These are phyloP conservation scores for Whalleya microplaca DNA, from an alignment of 2,329 filamentous ascomycete genomes.

Conservation along the genomic window DNA sequence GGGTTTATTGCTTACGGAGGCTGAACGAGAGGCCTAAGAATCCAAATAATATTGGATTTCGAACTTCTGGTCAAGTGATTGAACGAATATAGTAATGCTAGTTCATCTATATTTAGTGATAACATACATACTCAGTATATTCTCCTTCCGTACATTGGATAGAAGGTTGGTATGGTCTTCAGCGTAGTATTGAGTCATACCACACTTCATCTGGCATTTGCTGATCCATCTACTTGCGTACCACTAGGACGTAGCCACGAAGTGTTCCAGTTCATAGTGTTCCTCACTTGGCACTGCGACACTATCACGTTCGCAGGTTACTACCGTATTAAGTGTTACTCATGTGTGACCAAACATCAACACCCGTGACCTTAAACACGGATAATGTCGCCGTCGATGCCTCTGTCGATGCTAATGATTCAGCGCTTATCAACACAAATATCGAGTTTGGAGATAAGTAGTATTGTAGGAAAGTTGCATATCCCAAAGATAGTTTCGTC, in stretches of 20 bases:
- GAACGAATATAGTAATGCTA: too few relatives aligned
- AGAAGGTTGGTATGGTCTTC: neutral
- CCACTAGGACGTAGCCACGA: constrained; percentile 7
- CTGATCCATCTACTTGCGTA: constrained; percentile 11
- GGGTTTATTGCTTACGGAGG: neutral
- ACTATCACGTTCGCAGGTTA: constrained; percentile 25
- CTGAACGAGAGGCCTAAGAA: too few relatives aligned
- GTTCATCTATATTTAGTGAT: too few relatives aligned
- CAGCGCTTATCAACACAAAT: neutral
- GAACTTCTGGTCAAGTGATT: too few relatives aligned
- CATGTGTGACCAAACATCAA: constrained; percentile 11
- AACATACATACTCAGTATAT: too few relatives aligned
- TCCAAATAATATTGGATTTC: too few relatives aligned
- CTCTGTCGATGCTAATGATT: neutral
- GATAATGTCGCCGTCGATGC: neutral
- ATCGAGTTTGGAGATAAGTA: too few relatives aligned
- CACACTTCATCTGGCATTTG: neutral
- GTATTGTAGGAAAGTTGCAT: too few relatives aligned
- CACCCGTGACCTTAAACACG: neutral
- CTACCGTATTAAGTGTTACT: constrained; percentile 13
- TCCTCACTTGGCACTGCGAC: constrained; percentile 24
- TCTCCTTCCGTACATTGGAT: neutral
- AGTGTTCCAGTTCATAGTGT: constrained; percentile 11
- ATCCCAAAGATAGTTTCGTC: neutral
- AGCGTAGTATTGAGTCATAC: neutral